phyloP scores from a whole-genome alignment of 805 yeast genomes.

The Pichia sporocuriosa region DNA sequence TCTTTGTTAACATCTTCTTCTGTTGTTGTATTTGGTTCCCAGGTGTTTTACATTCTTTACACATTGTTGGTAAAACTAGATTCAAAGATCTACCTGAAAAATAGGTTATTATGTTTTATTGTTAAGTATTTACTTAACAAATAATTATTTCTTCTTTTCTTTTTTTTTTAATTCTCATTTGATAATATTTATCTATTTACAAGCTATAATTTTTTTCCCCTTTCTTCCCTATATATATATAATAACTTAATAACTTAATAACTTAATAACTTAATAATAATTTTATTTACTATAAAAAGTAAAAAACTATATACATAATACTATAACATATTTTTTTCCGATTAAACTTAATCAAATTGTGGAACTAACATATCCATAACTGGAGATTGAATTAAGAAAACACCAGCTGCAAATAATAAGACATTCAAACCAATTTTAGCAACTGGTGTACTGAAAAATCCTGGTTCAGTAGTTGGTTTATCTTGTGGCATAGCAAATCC shows the following conservation, averaged over 20 bases:
- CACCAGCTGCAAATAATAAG: slow-evolving; percentile 63
- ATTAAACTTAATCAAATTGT: slow-evolving; percentile 35
- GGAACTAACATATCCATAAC: slow-evolving; percentile 79
- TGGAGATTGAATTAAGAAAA: slow-evolving; percentile 69
- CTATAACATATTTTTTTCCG: background rate
- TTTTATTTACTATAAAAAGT: background rate
- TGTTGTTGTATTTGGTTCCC: slow-evolving; percentile 67
- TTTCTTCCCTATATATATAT: too few species aligned
- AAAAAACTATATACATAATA: background rate
- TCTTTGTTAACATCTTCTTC: slow-evolving; percentile 55
- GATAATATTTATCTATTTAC: too few species aligned
- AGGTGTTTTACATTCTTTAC: slow-evolving; percentile 69
- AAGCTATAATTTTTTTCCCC: too few species aligned
- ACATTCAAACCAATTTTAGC: slow-evolving; percentile 61
- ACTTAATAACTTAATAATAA: background rate
- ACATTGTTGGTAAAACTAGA: slow-evolving; percentile 36
- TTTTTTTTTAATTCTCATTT: background rate
- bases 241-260: too few species aligned
- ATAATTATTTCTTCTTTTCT: background rate
- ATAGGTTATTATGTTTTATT: background rate
- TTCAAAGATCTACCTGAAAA: slow-evolving; percentile 4
- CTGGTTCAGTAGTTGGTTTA: slow-evolving; percentile 31
- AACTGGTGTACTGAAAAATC: slow-evolving; percentile 56
- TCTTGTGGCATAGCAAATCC: slow-evolving; percentile 15
- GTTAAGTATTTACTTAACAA: background rate